Evolutionary conservation across 345 rosid genomes (phyloP), one percentile per base, ranked within the genome.

Genomic region (Gynandropsis gynandra): DNA sequence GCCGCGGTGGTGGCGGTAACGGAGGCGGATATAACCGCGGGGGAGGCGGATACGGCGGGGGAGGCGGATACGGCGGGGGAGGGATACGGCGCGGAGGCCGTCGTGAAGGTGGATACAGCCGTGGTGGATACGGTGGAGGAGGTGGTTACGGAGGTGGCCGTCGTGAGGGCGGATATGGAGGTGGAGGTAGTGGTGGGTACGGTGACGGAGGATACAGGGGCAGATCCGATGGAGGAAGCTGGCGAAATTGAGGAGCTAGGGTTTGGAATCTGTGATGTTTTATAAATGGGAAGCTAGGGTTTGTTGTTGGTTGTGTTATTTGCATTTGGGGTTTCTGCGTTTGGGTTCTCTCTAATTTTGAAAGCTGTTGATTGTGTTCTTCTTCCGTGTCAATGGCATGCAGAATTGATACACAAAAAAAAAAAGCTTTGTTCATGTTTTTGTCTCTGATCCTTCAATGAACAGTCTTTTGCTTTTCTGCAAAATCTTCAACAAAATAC

Each of bases 161-260:
- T 60, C 50, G 65, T 42, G 65, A 51, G 1, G 79, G 83, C 0
- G 80, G 82, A 0, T 74, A 73, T 0, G 79, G 81, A 0, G 68
- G 70, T 1, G 73, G 74, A 1, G 44, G 72, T 47, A 77, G 73
- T 0, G 65, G 77, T 0, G 72, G 78, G 0, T 56, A 65, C 1
- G 70, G 72, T 15, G 85, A 76, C 1, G 69, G 87, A n/a, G 83
- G 82, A 44, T 77, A 78, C 1, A 64, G 85, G 41, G 76, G 79
- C 0, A 65, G 80, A 1, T 68, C 85, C 1, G 85, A 77, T 0
- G 58, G 46, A 36, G 83, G 83, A 7, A 71, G 16, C 80, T 82
- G 85, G 89, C 76, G 81, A 69, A 74, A 4, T 50, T 82, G 46
- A 44, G 39, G 5, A 24, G 2, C 29, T 2, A 24, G n/a, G n/a